Evolutionary conservation across 1,139 yeast genomes (phyloP).

Genomic region (Magnusiomyces fungicola): DNA sequence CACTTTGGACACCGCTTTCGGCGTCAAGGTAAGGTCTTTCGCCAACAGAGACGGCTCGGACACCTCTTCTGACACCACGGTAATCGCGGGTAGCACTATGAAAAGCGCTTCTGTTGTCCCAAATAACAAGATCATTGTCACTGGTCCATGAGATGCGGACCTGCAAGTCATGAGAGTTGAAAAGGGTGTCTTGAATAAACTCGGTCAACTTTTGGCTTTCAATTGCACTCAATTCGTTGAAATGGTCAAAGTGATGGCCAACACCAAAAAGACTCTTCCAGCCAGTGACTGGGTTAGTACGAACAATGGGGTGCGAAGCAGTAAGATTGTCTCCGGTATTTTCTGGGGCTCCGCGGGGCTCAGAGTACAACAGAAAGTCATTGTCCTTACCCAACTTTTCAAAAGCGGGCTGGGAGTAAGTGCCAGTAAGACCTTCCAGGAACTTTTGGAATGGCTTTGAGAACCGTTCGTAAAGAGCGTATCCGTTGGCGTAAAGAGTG

Average conservation of each 20-base stretch:
- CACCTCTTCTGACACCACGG: slow-evolving; percentile 43
- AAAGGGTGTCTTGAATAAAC: slow-evolving; percentile 37
- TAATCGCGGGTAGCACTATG: slow-evolving; percentile 20
- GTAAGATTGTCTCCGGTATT: slow-evolving; percentile 26
- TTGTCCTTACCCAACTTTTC: slow-evolving; percentile 34
- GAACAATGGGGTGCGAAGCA: slow-evolving; percentile 39
- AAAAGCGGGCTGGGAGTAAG: slow-evolving; percentile 26
- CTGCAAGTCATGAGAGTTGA: slow-evolving; percentile 34
- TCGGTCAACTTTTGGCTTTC: slow-evolving; percentile 35
- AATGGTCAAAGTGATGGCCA: slow-evolving; percentile 36
- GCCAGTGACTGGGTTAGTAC: slow-evolving; percentile 45
- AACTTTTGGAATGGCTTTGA: slow-evolving; percentile 39
- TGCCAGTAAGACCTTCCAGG: slow-evolving; percentile 35
- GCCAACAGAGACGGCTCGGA: slow-evolving; percentile 52
- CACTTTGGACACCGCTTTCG: slow-evolving; percentile 47
- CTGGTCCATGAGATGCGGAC: slow-evolving; percentile 45
- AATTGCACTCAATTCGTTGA: slow-evolving; percentile 37
- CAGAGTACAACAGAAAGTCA: slow-evolving; percentile 34
- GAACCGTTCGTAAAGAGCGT: slow-evolving; percentile 42
- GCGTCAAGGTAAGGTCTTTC: slow-evolving; percentile 49
- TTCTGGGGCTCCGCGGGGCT: slow-evolving; percentile 32
- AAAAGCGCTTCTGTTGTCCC: slow-evolving; percentile 26
- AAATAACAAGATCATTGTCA: slow-evolving; percentile 43
- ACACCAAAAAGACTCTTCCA: slow-evolving; percentile 41
- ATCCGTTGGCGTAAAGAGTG: slow-evolving; percentile 43